Percentiles rank a stretch among this genome's conserved stretches.
Evolutionary conservation across 306 rosid genomes (phyloP).

Genomic region (Acmispon strigosus): DNA sequence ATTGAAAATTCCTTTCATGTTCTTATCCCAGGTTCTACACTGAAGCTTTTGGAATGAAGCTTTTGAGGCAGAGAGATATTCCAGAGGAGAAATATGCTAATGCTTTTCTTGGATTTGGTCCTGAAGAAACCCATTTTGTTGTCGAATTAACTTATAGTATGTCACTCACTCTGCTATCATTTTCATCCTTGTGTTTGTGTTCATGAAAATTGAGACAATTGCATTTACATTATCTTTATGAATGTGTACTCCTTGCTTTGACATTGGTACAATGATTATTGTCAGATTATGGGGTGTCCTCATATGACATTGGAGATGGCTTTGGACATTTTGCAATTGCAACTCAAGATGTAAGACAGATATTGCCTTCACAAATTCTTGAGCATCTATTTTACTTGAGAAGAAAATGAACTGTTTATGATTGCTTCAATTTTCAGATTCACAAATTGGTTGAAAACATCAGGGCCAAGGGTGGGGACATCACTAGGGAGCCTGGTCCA

Average conservation of each 20-base stretch:
- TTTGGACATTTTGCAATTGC: constrained; percentile 90
- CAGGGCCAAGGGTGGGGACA: constrained; percentile 61
- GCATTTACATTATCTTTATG: too few relatives aligned
- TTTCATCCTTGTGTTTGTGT: neutral
- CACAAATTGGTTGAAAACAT: constrained; percentile 68
- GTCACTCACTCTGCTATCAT: constrained; percentile 17
- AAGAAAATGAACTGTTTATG: constrained; percentile 1
- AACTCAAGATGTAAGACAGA: constrained; percentile 64
- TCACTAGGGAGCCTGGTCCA: constrained; percentile 87
- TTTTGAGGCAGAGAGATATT: constrained; percentile 68
- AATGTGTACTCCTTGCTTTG: too few relatives aligned
- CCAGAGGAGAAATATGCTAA: constrained; percentile 87
- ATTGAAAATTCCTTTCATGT: neutral
- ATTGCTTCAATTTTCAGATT: constrained; percentile 38
- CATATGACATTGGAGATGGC: constrained; percentile 82
- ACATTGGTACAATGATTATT: neutral
- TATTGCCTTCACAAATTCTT: neutral
- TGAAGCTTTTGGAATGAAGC: constrained; percentile 72
- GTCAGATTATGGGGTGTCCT: constrained; percentile 77
- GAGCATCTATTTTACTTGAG: neutral
- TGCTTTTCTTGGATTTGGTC: constrained; percentile 87
- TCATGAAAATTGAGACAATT: too few relatives aligned
- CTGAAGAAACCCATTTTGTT: constrained; percentile 60
- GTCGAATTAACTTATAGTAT: constrained; percentile 84
- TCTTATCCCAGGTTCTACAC: constrained; percentile 63